Evolutionary conservation across 2,329 filamentous ascomycete species (phyloP), one percentile per base, ranked within the genome.

Genomic region (Aschersonia sp.): DNA sequence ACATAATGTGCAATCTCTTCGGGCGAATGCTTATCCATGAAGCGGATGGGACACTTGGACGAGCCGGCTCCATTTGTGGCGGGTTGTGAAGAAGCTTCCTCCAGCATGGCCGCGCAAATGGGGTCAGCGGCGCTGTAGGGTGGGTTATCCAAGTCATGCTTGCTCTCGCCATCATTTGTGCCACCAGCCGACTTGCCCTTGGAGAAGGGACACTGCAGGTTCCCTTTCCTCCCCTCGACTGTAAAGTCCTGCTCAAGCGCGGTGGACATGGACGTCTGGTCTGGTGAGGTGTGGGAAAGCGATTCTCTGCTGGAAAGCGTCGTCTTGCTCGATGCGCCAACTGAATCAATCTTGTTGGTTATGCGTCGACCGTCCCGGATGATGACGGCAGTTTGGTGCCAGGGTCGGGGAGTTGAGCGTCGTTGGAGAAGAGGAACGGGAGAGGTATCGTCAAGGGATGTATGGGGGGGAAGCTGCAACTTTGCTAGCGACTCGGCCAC

Each of bases 1-100:
- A 97, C 87, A 62, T 95, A 97, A 58, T 84, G 79, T 11, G 90
- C 90, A 51, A 97, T 83, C 60, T 95, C 89, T 67, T 95, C 87
- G 2, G 90, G 87, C 2, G 87, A 88, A 60, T 95, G 89, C 62
- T 94, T 83, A 63, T 95, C 84, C 59, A 95, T 72, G 66, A 84
- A 95, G 44, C 90, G 84, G 50, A 97, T 97, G 3, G 90, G 90
- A 63, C 90, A 97, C 59, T 87, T 87, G 48, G 77, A 64, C 39
- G 63, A 70, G 14, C 72, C 68, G 8, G 74, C 73, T 41, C 62
- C 70, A 50, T 73, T 69, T 7, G 70, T 66, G 35, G 71, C 60
- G 54, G 60, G 69, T 60, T 69, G 77, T 56, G 69, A 80, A 61
- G 57, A 69, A 55, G 67, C 75, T 62, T 80, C 80, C 52, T 74